phyloP scores from a whole-genome alignment of 305 asterid species.

The Solanum hybrid region DNA sequence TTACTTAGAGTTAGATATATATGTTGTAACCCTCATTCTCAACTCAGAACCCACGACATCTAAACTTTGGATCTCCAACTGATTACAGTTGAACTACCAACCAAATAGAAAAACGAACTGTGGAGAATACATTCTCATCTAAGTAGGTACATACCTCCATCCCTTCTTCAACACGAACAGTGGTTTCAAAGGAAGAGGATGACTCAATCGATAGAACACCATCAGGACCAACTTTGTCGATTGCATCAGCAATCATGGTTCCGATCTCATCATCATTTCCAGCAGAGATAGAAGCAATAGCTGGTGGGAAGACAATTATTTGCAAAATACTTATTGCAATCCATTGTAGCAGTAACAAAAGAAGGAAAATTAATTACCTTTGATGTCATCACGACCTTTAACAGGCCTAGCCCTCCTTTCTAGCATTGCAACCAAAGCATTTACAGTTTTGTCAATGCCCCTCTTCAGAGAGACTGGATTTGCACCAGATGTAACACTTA shows the following conservation, averaged over 20 bases:
- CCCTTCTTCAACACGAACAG: constrained; percentile 94
- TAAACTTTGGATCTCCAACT: not conserved
- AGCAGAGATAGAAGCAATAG: constrained; percentile 89
- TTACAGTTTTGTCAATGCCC: constrained; percentile 88
- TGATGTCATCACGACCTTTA: constrained; percentile 86
- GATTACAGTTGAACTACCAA: not conserved
- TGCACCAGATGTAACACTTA: constrained; percentile 95
- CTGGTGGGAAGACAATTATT: constrained; percentile 28
- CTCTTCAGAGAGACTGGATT: constrained; percentile 85
- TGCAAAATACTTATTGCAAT: not conserved
- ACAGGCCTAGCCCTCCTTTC: constrained; percentile 82
- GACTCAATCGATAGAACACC: constrained; percentile 96
- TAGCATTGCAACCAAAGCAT: constrained; percentile 57
- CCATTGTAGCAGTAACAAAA: not conserved
- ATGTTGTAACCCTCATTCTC: not conserved
- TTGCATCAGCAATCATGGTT: constrained; percentile 86
- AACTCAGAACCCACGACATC: not conserved
- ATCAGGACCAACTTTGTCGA: constrained; percentile 96
- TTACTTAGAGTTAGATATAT: not conserved
- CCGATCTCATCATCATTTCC: constrained; percentile 92
- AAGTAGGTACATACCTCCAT: constrained; percentile 59
- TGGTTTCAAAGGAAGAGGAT: constrained; percentile 92
- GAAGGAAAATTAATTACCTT: constrained; percentile 35
- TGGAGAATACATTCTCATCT: not conserved
- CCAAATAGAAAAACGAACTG: not conserved